Conservation (phyloP, 1,139 yeast genomes). For the Lodderomyces metapsilosis region DNA sequence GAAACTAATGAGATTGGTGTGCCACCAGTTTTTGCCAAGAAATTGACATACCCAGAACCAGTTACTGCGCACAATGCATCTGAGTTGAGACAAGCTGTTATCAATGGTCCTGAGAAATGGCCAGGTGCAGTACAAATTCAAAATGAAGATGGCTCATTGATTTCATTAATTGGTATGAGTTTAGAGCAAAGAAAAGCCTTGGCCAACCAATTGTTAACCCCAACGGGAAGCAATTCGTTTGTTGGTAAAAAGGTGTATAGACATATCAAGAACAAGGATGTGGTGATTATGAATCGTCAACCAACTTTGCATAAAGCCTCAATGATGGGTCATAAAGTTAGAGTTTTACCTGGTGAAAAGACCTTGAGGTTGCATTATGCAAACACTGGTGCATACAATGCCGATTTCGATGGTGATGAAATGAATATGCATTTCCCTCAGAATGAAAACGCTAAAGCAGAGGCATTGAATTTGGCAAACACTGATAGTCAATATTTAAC, state of each 20-base stretch:
- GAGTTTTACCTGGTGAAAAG: conserved; percentile 96
- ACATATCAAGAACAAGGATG: conserved; percentile 92
- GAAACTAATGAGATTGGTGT: conserved; percentile 98
- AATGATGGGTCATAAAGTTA: conserved; percentile 99
- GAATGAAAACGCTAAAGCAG: conserved; percentile 96
- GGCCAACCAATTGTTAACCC: conserved; percentile 93
- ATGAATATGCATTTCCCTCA: conserved; percentile 99
- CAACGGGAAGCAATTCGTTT: conserved; percentile 54
- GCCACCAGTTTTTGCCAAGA: conserved; percentile 96
- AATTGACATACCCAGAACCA: conserved; percentile 96
- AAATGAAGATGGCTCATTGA: conserved; percentile 90
- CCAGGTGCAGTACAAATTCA: conserved; percentile 98
- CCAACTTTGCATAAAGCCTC: conserved; percentile 99
- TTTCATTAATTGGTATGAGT: conserved; percentile 85
- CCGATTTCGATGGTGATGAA: conserved; percentile 99
- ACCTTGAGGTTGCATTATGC: conserved; percentile 96
- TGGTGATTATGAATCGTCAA: conserved; percentile 97
- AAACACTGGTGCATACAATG: conserved; percentile 97
- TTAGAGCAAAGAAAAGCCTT: conserved; percentile 93
- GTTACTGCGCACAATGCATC: conserved; percentile 92
- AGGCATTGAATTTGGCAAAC: conserved; percentile 91
- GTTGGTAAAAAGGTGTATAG: conserved; percentile 90
- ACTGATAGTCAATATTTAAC: conserved; percentile 97
- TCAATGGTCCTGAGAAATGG: conserved; percentile 97
- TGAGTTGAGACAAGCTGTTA: conserved; percentile 89